Evolutionary conservation across 2,329 filamentous ascomycete genomes (phyloP).

Genomic region (Fusarium xyrophilum): DNA sequence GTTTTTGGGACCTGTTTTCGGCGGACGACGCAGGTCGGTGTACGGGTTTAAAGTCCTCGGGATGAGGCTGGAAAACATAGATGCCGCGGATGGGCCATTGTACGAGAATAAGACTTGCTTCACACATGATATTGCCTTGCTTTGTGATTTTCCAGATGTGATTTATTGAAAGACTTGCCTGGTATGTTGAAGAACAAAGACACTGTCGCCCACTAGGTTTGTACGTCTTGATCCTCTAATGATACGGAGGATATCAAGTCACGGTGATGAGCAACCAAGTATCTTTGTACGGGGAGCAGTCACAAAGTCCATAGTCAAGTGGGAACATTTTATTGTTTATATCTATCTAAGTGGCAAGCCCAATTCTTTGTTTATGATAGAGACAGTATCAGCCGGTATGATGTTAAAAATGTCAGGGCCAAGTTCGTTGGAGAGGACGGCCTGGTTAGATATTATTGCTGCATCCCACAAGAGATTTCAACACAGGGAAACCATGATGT

Average conservation of each 20-base stretch:
- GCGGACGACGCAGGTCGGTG: conserved; percentile 16
- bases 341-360: neutral
- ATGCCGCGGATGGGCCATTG: neutral
- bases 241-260: neutral
- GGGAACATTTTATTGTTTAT: neutral
- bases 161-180: neutral
- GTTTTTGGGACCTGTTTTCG: conserved; percentile 22
- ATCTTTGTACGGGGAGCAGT: neutral
- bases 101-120: conserved; percentile 3
- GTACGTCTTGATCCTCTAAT: fast-evolving
- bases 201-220: no score
- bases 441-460: neutral
- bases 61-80: conserved; percentile 18
- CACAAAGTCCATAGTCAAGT: neutral
- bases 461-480: fast-evolving
- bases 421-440: no score
- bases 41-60: conserved; percentile 15
- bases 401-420: no score
- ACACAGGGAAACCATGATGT: neutral
- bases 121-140: neutral
- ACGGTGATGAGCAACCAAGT: neutral
- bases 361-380: neutral
- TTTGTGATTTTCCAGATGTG: neutral
- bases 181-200: neutral
- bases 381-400: fast-evolving